Base-by-base conservation (phyloP, 2,329 filamentous ascomycete genomes). In the Achaetomium macrosporum region DNA sequence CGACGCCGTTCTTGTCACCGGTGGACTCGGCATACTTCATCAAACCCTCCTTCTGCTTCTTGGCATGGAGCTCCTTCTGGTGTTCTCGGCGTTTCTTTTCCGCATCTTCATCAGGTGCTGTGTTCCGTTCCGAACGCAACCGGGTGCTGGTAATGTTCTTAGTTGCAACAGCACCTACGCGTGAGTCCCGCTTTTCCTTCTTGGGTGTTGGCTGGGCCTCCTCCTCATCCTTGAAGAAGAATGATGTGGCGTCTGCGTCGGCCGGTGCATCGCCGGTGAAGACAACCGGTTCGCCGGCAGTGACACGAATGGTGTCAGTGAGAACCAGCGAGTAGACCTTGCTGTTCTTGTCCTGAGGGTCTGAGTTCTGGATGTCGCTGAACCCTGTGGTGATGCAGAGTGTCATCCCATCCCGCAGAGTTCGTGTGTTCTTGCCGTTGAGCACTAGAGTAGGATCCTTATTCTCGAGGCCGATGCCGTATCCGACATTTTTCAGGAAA, bases 211-310 rank as follows among this genome's bases (percentile, higher is more conserved):
- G 87, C 68, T 90, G 84, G 58, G 89, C 83, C 61, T 95, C 88
- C 66, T 95, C 90, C 56, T 96, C 90, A 61, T 97, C 92, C 66
- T 96, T 95, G 76, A 99, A 99, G 73, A 96, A 97, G 76, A 99
- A 99, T 0, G 92, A 96, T 37, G 92, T 92, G 4, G 90, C 90
- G 64, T 97, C 93, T 54, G 95, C 82, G 65, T 96, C 92, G 29
- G 88, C 88, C 2, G 91, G 85, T 0, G 92, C 91, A 66, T 96
- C 91, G 54, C 90, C 90, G 16, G 93, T 99, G 72, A 99, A 97
- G 29, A 96, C 84, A 31, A 90, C 85, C 0, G 87, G 81, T 47
- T 95, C 90, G n/a, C 73, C 73, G 6, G 81, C 76, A 11, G 87
- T 88, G 46, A 96, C 90, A 62, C 93, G 89, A 42, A 99, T 85